phyloP scores from a whole-genome alignment of 2,329 filamentous ascomycete species.

The Phyllosticta capitalensis region DNA sequence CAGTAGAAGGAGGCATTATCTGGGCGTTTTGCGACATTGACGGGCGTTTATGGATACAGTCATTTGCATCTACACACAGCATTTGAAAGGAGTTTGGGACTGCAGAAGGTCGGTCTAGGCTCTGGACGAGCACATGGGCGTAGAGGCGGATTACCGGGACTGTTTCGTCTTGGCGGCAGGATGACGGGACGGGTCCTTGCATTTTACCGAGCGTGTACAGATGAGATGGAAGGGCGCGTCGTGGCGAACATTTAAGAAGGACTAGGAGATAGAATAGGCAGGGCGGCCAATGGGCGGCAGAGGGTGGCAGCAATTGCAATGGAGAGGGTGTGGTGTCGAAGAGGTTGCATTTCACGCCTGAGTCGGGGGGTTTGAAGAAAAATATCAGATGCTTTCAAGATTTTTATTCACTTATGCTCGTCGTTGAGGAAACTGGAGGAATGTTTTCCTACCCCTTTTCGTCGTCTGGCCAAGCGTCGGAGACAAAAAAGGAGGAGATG shows the following conservation, averaged over 20 bases:
- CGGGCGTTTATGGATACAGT: conserved; percentile 6
- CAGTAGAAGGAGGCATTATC: conserved; percentile 5
- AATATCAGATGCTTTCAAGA: no score
- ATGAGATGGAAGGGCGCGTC: neutral
- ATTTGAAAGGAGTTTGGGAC: neutral
- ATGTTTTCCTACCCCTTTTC: neutral
- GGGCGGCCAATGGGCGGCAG: neutral
- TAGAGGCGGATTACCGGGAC: neutral
- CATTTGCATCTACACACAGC: conserved; percentile 9
- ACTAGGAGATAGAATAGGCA: neutral
- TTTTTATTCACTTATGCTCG: no score
- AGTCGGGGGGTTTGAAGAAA: no score
- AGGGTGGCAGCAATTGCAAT: neutral
- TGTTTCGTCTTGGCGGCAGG: neutral
- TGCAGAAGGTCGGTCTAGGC: neutral
- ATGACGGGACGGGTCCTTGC: neutral
- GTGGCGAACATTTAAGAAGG: neutral
- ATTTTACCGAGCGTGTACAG: neutral
- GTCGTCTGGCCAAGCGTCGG: neutral
- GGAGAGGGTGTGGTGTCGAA: neutral
- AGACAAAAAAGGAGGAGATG: neutral
- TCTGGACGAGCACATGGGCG: neutral
- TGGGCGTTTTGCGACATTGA: conserved; percentile 10
- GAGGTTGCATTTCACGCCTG: neutral
- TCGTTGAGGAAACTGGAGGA: no score